phyloP scores from a whole-genome alignment of 176 grass and related monocot genomes.

The Eleusine coracana region DNA sequence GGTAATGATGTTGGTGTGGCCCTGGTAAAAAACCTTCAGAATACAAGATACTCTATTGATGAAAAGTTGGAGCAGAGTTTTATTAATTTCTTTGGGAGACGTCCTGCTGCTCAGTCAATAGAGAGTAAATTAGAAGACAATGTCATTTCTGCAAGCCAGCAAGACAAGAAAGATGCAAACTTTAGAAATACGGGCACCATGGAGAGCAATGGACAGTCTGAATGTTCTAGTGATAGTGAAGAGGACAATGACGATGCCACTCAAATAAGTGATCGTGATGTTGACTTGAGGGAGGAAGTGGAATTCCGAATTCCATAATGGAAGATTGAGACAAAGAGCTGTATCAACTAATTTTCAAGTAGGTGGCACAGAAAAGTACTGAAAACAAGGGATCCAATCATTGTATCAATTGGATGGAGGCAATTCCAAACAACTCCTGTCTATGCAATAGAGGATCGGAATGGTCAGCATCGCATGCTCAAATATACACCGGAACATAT shows the following conservation, averaged over 20 bases:
- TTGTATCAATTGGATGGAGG: constrained; percentile 92
- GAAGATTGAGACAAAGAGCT: constrained; percentile 84
- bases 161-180: constrained; percentile 35
- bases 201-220: constrained; percentile 49
- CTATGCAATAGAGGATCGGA: constrained; percentile 86
- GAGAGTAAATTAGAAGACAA: constrained; percentile 33
- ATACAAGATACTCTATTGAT: constrained; percentile 80
- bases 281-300: constrained; percentile 72
- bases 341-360: constrained; percentile 73
- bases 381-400: constrained; percentile 90
- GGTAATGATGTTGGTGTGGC: constrained; percentile 69
- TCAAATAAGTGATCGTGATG: constrained; percentile 36
- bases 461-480: constrained; percentile 90
- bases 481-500: constrained; percentile 99
- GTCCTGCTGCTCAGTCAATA: constrained; percentile 34
- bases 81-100: constrained; percentile 75
- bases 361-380: constrained; percentile 94
- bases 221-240: constrained; percentile 59
- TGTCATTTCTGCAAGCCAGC: constrained; percentile 29
- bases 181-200: constrained; percentile 31
- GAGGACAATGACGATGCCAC: constrained; percentile 42
- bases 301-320: constrained; percentile 60
- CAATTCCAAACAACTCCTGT: constrained; percentile 89
- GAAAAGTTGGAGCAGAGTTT: constrained; percentile 92
- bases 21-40: constrained; percentile 89